Conservation (phyloP, 2,329 filamentous ascomycete genomes). For the Venturia oleaginea region DNA sequence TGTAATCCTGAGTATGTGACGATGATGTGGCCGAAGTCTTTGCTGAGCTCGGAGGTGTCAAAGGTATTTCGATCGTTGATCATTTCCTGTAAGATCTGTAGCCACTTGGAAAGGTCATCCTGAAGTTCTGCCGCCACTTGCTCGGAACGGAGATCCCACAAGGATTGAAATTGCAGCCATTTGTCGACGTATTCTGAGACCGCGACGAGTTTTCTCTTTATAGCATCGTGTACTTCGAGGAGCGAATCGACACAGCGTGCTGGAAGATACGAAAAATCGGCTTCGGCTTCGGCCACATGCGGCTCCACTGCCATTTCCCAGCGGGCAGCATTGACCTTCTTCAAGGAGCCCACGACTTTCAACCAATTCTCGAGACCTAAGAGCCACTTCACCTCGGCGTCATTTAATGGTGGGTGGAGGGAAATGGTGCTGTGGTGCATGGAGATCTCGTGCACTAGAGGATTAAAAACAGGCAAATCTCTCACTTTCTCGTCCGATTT, state of each 20-base stretch:
- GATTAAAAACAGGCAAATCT: constrained; percentile 58
- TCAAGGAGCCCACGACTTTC: constrained; percentile 81
- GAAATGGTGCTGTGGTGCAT: constrained; percentile 99
- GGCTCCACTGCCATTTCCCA: constrained; percentile 80
- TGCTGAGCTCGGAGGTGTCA: constrained; percentile 89
- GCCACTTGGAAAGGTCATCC: constrained; percentile 84
- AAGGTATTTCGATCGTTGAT: constrained; percentile 93
- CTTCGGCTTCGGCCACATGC: constrained; percentile 49
- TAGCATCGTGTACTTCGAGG: constrained; percentile 67
- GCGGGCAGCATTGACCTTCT: constrained; percentile 87
- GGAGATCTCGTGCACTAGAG: constrained; percentile 80
- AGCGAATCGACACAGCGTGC: constrained; percentile 73
- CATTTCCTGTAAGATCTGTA: constrained; percentile 94
- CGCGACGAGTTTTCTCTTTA: constrained; percentile 73
- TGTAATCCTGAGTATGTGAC: constrained; percentile 99
- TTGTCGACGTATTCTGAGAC: constrained; percentile 88
- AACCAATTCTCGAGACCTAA: constrained; percentile 89
- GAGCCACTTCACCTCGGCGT: constrained; percentile 87
- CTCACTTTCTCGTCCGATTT: constrained; percentile 29
- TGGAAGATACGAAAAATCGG: constrained; percentile 74
- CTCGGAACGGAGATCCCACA: constrained; percentile 95
- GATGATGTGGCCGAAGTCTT: constrained; percentile 84
- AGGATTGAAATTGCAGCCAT: constrained; percentile 96
- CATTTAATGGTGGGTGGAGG: constrained; percentile 86
- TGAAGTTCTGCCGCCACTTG: constrained; percentile 89